phyloP scores from a whole-genome alignment of 768 basidiomycete species.

The Termitomyces sp. region DNA sequence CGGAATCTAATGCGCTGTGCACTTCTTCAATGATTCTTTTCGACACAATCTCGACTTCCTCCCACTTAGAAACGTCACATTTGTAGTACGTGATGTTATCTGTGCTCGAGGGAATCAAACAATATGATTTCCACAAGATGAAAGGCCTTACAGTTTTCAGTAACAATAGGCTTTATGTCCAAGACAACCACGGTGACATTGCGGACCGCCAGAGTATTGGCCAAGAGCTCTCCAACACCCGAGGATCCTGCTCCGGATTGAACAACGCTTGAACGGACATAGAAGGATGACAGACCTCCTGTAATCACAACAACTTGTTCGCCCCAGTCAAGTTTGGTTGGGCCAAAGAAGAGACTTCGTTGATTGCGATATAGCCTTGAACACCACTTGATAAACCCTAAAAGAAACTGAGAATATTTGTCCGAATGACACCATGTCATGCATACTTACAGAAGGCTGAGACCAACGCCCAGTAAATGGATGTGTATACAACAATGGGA shows the following conservation, averaged over 20 bases:
- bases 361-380: conserved; percentile 75
- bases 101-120: conserved; percentile 19
- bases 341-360: conserved; percentile 54
- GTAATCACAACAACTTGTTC: conserved; percentile 89
- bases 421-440: not conserved
- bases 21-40: conserved; percentile 77
- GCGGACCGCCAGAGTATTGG: conserved; percentile 79
- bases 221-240: conserved; percentile 84
- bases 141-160: conserved; percentile 60
- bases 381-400: conserved; percentile 67
- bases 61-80: conserved; percentile 89
- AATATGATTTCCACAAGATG: not conserved
- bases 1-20: conserved; percentile 7
- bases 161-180: conserved; percentile 72
- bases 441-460: conserved; percentile 60
- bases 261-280: not conserved
- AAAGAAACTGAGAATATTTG: not conserved
- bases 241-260: conserved; percentile 55
- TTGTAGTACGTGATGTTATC: conserved; percentile 82
- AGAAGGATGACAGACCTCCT: conserved; percentile 55
- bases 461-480: conserved; percentile 51
- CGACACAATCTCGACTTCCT: conserved; percentile 74
- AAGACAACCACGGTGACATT: conserved; percentile 83
- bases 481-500: conserved; percentile 43
- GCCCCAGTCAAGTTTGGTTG: conserved; percentile 69